Evolutionary conservation across 306 rosid genomes (phyloP), one percentile per base, ranked within the genome.

Genomic region (Cicer arietinum): DNA sequence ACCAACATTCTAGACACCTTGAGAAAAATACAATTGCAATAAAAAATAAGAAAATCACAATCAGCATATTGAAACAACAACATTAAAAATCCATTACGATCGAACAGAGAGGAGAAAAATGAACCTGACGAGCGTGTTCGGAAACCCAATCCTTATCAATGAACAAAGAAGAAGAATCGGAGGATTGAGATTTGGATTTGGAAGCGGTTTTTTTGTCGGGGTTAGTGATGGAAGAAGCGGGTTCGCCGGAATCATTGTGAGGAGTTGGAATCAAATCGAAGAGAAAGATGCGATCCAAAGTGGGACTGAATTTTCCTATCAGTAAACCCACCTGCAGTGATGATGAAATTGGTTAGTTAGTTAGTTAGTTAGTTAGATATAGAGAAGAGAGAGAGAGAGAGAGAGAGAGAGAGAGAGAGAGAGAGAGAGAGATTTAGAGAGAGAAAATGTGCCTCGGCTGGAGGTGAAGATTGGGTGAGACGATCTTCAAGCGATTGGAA

Each of bases 91-190:
- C 5, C 8, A 7, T 64, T 16, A 41, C 5, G 5, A 41, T 7
- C 2, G 0, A 62, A 62, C 6, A n/a, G 7, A 8, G 35, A 1
- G 8, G 0, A 63, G 47, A 63, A 63, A 42, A 63, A 42, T 6
- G 39, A 66, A 66, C 71, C 88, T 91, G 96, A 6, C 95, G 96
- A 10, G 97, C 97, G 59, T 94, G 97, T 84, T 94, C 99, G 39
- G 92, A 88, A 46, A 94, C 90, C 97, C 99, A 90, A 62, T 85
- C 97, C 76, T 74, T 81, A 76, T 94, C 97, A 13, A 92, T 86
- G 54, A 75, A 78, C 47, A 94, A 10, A 5, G 91, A 90, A 2
- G 90, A 86, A 48, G 96, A 81, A 84, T 88, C 89, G 7, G 82
- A 35, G 62, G 84, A 39, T 51, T 68, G 83, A 67, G 91, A 77